Evolutionary conservation across 2,329 filamentous ascomycete species (phyloP).

Genomic region (Teratosphaeria nubilosa): DNA sequence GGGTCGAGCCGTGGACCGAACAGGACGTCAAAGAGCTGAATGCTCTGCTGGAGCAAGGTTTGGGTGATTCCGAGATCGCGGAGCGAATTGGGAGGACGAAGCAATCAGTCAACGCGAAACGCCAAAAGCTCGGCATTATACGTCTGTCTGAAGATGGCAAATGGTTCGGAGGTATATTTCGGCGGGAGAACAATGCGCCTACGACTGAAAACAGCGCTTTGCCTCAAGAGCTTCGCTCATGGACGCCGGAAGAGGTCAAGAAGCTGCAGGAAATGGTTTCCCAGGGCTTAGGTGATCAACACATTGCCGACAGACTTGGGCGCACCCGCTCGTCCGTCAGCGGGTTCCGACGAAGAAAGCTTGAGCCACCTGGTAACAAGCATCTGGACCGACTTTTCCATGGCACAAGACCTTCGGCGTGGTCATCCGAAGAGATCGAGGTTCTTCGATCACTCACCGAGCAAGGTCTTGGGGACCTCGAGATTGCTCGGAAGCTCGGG

Average conservation of each 20-base stretch:
- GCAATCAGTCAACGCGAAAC: neutral
- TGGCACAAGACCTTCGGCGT: neutral
- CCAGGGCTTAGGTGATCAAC: neutral
- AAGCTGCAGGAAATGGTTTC: neutral
- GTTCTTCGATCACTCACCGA: neutral
- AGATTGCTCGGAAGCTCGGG: neutral
- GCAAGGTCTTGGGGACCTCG: neutral
- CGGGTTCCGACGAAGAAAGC: neutral
- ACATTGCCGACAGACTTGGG: neutral
- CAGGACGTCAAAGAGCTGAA: neutral
- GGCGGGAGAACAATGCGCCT: neutral
- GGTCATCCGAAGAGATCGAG: neutral
- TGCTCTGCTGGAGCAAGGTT: neutral
- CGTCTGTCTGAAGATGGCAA: neutral
- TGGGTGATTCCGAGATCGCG: neutral
- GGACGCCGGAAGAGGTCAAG: neutral
- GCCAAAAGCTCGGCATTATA: neutral
- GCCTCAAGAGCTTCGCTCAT: neutral
- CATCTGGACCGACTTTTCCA: neutral
- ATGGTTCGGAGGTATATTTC: neutral
- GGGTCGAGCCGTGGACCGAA: neutral
- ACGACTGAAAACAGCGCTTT: neutral
- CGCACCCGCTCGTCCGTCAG: neutral
- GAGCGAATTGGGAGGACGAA: neutral
- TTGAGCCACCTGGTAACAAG: neutral